Conservation (phyloP, 2,329 filamentous ascomycete species). For the Monosporascus sp. region DNA sequence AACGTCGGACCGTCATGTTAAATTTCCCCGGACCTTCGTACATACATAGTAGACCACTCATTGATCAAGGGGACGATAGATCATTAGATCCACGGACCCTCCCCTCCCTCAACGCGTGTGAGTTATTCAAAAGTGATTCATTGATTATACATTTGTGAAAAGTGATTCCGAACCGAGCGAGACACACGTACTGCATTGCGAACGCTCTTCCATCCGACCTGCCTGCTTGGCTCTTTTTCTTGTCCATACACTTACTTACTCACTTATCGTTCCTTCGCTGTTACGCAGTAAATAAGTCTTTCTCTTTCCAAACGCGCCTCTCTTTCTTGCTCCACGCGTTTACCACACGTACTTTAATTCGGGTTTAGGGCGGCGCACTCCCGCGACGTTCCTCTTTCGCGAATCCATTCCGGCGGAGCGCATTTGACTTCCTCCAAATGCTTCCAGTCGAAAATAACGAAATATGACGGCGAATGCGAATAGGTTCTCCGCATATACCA, state of each 20-base stretch:
- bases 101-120: too few species aligned
- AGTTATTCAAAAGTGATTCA: too few species aligned
- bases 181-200: background rate
- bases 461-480: conserved; percentile 49
- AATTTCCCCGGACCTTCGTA: background rate
- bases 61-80: background rate
- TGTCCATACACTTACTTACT: too few species aligned
- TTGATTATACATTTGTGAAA: background rate
- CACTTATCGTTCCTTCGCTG: too few species aligned
- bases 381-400: background rate
- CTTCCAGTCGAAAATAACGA: conserved; percentile 13
- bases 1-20: background rate
- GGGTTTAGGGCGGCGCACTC: background rate
- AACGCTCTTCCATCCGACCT: background rate
- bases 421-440: conserved; percentile 14
- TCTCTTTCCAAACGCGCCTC: background rate
- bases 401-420: background rate
- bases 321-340: background rate
- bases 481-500: conserved; percentile 54
- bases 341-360: background rate
- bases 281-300: background rate
- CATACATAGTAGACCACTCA: background rate
- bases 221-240: too few species aligned
- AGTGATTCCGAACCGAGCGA: background rate
- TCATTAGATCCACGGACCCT: too few species aligned